Evolutionary conservation across 176 grass and related monocot species (phyloP), one percentile per base, ranked within the genome.

Genomic region (Alloteropsis semialata): DNA sequence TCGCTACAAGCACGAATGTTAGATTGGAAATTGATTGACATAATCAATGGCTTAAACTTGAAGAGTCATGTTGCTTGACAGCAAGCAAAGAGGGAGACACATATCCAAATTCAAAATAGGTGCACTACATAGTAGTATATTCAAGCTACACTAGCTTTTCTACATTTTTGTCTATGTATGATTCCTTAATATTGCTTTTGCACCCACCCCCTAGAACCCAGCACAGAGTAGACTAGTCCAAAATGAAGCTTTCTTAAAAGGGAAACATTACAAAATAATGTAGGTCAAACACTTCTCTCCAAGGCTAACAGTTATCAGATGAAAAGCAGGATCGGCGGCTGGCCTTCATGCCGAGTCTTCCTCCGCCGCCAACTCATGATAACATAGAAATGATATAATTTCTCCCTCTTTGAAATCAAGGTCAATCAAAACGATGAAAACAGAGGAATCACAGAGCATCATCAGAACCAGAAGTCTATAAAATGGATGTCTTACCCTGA

Each of bases 331-430:
- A 55, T 25, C n/a, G n/a, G n/a, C n/a, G n/a, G n/a, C n/a, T n/a
- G n/a, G n/a, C n/a, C n/a, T n/a, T n/a, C n/a, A n/a, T n/a, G n/a
- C n/a, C n/a, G n/a, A n/a, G n/a, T n/a, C n/a, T n/a, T n/a, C n/a
- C n/a, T n/a, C n/a, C n/a, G n/a, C n/a, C n/a, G n/a, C n/a, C 9
- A 46, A 82, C 57, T 54, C 30, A 51, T 28, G 49, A 86, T 46
- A 81, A 37, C 51, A 78, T 48, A 64, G 28, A n/a, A 65, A 42
- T 42, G 71, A 38, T 70, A 44, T 17, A 78, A 55, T 10, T 69
- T 37, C 25, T 17, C 14, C 62, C 34, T 62, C 17, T 34, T 72
- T 7, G 13, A 18, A 88, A 63, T 77, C 42, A 41, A 71, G 65
- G 42, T 14, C 2, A 79, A 72, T 72, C 17, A 65, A 28, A 74